Percentiles rank a stretch among this genome's conserved stretches.
Evolutionary conservation across 2,329 filamentous ascomycete genomes (phyloP).

Genomic region (Amphichorda felina): DNA sequence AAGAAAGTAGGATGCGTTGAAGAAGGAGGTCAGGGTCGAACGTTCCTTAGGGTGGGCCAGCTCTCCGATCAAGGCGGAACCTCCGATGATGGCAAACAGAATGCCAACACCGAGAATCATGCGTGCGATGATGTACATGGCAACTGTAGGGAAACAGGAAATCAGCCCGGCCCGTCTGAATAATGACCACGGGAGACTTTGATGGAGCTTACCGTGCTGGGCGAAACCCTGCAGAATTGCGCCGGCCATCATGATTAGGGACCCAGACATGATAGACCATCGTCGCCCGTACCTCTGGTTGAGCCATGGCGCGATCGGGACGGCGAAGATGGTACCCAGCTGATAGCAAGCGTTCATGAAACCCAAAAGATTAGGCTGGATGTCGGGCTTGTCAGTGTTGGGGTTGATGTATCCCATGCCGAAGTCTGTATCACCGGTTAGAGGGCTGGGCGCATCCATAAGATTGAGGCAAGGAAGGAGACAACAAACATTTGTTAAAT

Average conservation of each 20-base stretch:
- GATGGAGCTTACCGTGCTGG: background rate
- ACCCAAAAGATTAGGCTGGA: constrained; percentile 30
- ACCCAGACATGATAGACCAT: constrained; percentile 41
- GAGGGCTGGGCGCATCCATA: too few relatives aligned
- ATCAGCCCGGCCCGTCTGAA: background rate
- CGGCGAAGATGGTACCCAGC: constrained; percentile 41
- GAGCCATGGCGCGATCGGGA: constrained; percentile 42
- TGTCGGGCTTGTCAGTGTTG: constrained; percentile 3
- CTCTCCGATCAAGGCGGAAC: constrained; percentile 46
- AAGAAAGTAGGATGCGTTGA: constrained; percentile 45
- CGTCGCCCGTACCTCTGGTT: constrained; percentile 42
- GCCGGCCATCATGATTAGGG: constrained; percentile 38
- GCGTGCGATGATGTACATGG: constrained; percentile 45
- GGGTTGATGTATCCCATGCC: too few relatives aligned
- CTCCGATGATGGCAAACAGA: constrained; percentile 44
- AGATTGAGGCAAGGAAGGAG: too few relatives aligned
- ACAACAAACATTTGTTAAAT: background rate
- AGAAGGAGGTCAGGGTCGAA: constrained; percentile 39
- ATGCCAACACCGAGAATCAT: constrained; percentile 47
- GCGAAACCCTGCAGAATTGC: constrained; percentile 32
- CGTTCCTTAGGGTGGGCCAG: constrained; percentile 49
- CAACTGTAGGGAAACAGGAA: constrained; percentile 17
- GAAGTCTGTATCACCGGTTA: constrained; percentile 8
- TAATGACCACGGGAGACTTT: background rate
- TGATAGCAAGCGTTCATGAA: constrained; percentile 47